Evolutionary conservation across 306 rosid species (phyloP).

Genomic region (Hippophae gyantsensis): DNA sequence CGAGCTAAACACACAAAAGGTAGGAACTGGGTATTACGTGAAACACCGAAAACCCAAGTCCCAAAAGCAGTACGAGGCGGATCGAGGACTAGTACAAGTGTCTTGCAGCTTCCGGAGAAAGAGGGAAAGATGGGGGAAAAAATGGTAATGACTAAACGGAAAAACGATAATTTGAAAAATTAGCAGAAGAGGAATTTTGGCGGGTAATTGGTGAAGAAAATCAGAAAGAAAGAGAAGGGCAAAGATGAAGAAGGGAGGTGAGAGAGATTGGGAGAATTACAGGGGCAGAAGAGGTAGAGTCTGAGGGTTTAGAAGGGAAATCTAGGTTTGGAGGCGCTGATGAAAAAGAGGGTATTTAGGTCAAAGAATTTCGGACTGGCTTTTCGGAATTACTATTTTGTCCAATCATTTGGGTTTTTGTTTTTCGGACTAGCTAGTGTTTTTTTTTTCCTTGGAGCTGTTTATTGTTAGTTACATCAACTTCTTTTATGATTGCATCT

Average conservation of each 20-base stretch:
- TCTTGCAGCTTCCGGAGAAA: conserved; percentile 8
- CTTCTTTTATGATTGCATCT: too few relatives aligned
- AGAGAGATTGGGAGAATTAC: conserved; percentile 33
- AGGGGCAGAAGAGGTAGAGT: conserved; percentile 59
- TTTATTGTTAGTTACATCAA: too few relatives aligned
- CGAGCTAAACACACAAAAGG: conserved; percentile 6
- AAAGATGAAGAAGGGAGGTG: conserved; percentile 45
- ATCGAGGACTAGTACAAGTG: conserved; percentile 22
- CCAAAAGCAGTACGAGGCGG: conserved; percentile 17
- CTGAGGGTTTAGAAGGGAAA: conserved; percentile 76
- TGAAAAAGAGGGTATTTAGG: conserved; percentile 77
- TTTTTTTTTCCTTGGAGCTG: too few relatives aligned
- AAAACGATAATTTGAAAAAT: conserved; percentile 40
- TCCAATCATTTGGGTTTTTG: conserved; percentile 18
- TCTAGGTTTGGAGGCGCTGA: conserved; percentile 40
- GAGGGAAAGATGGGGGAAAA: background rate
- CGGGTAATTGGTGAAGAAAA: conserved; percentile 72
- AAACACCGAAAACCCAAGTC: conserved; percentile 1
- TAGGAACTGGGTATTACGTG: conserved; percentile 9
- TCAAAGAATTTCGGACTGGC: conserved; percentile 31
- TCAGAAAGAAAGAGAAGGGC: conserved; percentile 53
- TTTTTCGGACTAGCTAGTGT: too few relatives aligned
- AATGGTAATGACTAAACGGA: background rate
- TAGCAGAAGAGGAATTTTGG: conserved; percentile 40
- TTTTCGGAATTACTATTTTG: conserved; percentile 54